Evolutionary conservation across 345 rosid genomes (phyloP), one percentile per base, ranked within the genome.

Genomic region (Camelina neglecta): DNA sequence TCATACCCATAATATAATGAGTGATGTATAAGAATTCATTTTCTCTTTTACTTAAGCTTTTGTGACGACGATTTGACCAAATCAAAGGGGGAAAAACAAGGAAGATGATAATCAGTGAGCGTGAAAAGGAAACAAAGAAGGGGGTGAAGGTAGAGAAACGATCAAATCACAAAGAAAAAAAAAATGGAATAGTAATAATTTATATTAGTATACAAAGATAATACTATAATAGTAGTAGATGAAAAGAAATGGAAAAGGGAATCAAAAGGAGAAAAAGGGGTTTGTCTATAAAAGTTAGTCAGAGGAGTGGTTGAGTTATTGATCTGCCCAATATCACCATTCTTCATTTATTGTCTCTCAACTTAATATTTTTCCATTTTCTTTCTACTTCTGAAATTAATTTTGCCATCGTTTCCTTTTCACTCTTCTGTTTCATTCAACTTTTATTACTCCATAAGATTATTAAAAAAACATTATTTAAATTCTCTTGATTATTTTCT

Each of bases 231-330:
- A 29, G 31, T 29, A 29, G 31, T 44, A 44, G 51, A 69, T 69
- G 63, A 38, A 36, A 41, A 29, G 2, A 47, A 81, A 82, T 72
- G 54, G 49, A 75, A 85, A 90, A 70, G 65, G 81, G 89, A 88
- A 88, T 85, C 86, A 86, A 84, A 78, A 86, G 60, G 81, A 80
- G 81, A 81, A 73, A 69, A 58, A 54, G 64, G 45, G 66, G 48
- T 48, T 42, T 65, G 62, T 65, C 55, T 65, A 65, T 49, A 80
- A 80, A 86, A 83, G 84, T 81, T 87, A 87, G 94, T 87, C 94
- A 86, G 94, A 76, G 80, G 89, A 89, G 92, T 89, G 33, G 92
- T 89, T 89, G 91, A 58, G 89, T 86, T 80, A 80, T 84, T 85
- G 88, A 86, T 89, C 84, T 81, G 83, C 86, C 86, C 90, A 75